Conservation (phyloP, 805 yeast genomes). For the Sporopachydermia lactativora region DNA sequence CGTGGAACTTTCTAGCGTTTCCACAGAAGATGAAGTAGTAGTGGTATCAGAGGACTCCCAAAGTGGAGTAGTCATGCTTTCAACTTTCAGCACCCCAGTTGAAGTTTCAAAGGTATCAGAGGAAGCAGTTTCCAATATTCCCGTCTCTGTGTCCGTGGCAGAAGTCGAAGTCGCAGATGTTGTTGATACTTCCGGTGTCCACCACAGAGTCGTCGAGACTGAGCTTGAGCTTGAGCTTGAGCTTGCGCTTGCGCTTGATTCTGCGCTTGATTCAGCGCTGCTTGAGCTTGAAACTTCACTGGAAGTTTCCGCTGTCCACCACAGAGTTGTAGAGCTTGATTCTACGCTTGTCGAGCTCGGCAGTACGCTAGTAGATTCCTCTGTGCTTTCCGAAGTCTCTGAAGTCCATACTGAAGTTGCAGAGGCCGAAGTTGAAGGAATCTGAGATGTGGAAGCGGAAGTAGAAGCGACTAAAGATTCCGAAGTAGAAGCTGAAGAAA, state of each 20-base stretch:
- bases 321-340: not conserved
- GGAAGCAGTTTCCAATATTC: too few species aligned
- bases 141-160: too few species aligned
- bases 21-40: conserved; percentile 5
- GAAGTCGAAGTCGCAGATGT: too few species aligned
- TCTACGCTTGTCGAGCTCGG: conserved; percentile 4
- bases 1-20: conserved; percentile 6
- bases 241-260: too few species aligned
- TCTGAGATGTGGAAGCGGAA: conserved; percentile 10
- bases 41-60: conserved; percentile 6
- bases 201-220: too few species aligned
- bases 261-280: too few species aligned
- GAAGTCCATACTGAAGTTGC: conserved; percentile 4
- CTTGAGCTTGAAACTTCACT: conserved; percentile 4
- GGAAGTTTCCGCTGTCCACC: conserved; percentile 5
- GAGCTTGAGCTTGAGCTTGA: too few species aligned
- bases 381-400: conserved; percentile 3
- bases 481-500: conserved; percentile 9
- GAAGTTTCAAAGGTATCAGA: too few species aligned
- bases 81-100: too few species aligned
- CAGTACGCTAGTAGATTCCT: too few species aligned
- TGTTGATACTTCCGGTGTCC: too few species aligned
- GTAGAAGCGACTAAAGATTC: conserved; percentile 6
- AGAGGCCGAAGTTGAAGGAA: conserved; percentile 14
- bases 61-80: too few species aligned